A percentile compares a stretch with the other conserved stretches of the same genome.
These are phyloP conservation scores for Saccharomycopsis oosterbeekiorum DNA, from an alignment of 805 yeast species.

Conservation along the genomic window DNA sequence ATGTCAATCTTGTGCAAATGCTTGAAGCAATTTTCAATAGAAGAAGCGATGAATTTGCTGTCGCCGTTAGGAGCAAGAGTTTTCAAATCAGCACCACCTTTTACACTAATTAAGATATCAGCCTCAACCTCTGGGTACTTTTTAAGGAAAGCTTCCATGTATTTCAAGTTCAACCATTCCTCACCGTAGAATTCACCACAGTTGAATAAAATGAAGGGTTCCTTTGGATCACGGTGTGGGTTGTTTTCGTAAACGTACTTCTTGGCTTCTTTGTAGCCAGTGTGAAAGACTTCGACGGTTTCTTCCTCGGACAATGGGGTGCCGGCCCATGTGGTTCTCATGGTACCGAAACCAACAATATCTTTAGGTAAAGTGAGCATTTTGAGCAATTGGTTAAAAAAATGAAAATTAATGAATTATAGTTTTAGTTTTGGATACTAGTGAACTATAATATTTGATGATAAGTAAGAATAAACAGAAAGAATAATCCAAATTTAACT, in stretches of 20 bases:
- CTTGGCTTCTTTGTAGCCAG: constrained; percentile 36
- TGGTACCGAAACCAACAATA: constrained; percentile 58
- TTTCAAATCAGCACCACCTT: constrained; percentile 45
- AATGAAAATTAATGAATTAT: background rate
- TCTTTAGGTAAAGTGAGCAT: constrained; percentile 4
- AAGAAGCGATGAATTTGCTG: constrained; percentile 34
- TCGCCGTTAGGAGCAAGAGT: constrained; percentile 40
- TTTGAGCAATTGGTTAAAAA: background rate
- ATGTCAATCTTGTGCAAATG: constrained; percentile 41
- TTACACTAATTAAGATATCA: constrained; percentile 52
- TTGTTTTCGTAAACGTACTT: constrained; percentile 26
- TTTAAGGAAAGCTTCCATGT: constrained; percentile 48
- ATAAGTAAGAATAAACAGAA: too few species aligned
- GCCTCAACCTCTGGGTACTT: constrained; percentile 45
- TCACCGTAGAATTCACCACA: constrained; percentile 76
- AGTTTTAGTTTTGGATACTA: too few species aligned
- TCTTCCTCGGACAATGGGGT: constrained; percentile 43
- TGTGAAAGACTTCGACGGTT: constrained; percentile 44
- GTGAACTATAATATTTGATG: too few species aligned
- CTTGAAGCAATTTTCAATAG: constrained; percentile 36
- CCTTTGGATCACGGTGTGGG: background rate
- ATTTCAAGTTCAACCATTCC: constrained; percentile 41
- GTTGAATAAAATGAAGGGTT: constrained; percentile 33
- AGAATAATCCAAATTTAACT: too few species aligned
- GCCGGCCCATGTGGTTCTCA: constrained; percentile 70